Percentiles rank a stretch among this genome's conserved stretches.
These are phyloP conservation scores for Paecilomyces sp. DNA, from an alignment of 2,329 filamentous ascomycete species.

Conservation along the genomic window DNA sequence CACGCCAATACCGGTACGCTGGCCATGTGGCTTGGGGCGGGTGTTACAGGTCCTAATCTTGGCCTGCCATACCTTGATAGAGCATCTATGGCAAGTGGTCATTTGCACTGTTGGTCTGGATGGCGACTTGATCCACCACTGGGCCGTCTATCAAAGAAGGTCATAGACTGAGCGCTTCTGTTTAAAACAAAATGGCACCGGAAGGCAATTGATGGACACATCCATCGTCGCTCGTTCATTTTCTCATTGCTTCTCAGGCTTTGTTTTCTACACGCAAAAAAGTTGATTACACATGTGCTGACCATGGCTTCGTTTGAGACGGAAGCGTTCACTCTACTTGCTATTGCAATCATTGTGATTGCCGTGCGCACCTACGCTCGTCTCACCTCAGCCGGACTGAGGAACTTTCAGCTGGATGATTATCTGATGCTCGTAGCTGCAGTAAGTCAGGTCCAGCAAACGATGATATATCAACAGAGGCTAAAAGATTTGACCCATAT, in stretches of 20 bases:
- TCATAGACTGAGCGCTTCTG: not conserved
- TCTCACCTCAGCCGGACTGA: conserved; percentile 39
- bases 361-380: conserved; percentile 45
- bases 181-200: not conserved
- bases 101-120: not conserved
- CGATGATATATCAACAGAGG: not conserved
- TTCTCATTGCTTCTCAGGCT: not conserved
- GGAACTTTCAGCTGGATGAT: conserved; percentile 51
- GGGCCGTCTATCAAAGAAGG: not conserved
- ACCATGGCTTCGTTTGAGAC: conserved; percentile 28
- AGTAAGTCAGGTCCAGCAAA: conserved; percentile 27
- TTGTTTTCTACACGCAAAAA: not conserved
- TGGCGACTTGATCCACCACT: not conserved
- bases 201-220: not conserved
- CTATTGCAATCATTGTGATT: conserved; percentile 45
- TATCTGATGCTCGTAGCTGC: conserved; percentile 51
- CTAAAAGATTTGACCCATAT: not conserved
- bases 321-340: conserved; percentile 46
- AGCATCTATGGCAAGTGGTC: not conserved
- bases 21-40: not conserved
- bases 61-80: not conserved
- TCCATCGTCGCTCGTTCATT: not conserved
- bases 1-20: not conserved
- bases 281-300: not conserved
- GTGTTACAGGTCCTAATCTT: not conserved